These are phyloP conservation scores for Starmera caribaea DNA, from an alignment of 805 yeast genomes.

Conservation along the genomic window DNA sequence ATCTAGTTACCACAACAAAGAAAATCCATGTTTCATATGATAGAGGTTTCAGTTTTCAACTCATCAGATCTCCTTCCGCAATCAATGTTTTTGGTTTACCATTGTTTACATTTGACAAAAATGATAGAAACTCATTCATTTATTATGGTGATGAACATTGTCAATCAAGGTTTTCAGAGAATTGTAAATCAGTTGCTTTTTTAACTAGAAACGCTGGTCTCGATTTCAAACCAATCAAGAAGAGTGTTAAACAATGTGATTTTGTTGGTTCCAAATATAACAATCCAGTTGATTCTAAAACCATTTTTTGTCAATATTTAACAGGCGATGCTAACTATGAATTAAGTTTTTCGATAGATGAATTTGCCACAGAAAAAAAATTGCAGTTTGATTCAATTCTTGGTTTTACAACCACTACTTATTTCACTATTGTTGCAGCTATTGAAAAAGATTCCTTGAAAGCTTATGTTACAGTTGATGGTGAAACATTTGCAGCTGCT, in stretches of 20 bases:
- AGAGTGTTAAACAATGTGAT: constrained; percentile 49
- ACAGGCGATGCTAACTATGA: constrained; percentile 18
- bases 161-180: constrained; percentile 10
- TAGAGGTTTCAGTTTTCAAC: constrained; percentile 39
- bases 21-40: constrained; percentile 48
- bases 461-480: constrained; percentile 76
- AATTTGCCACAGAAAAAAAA: constrained; percentile 18
- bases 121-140: constrained; percentile 43
- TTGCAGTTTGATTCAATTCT: constrained; percentile 51
- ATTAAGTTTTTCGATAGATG: constrained; percentile 19
- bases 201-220: constrained; percentile 60
- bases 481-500: constrained; percentile 67
- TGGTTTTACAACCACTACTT: constrained; percentile 67
- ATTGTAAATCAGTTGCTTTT: constrained; percentile 50
- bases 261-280: constrained; percentile 45
- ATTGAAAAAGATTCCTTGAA: constrained; percentile 40
- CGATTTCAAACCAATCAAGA: constrained; percentile 42
- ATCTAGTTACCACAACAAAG: constrained; percentile 7
- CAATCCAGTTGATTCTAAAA: constrained; percentile 31
- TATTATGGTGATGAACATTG: constrained; percentile 61
- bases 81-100: constrained; percentile 38
- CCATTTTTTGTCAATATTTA: constrained; percentile 56
- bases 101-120: constrained; percentile 52
- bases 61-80: constrained; percentile 32
- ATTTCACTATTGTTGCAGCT: constrained; percentile 65